Base-by-base conservation (phyloP, 2,329 filamentous ascomycete genomes). In the Zasmidium citrigriseum region DNA sequence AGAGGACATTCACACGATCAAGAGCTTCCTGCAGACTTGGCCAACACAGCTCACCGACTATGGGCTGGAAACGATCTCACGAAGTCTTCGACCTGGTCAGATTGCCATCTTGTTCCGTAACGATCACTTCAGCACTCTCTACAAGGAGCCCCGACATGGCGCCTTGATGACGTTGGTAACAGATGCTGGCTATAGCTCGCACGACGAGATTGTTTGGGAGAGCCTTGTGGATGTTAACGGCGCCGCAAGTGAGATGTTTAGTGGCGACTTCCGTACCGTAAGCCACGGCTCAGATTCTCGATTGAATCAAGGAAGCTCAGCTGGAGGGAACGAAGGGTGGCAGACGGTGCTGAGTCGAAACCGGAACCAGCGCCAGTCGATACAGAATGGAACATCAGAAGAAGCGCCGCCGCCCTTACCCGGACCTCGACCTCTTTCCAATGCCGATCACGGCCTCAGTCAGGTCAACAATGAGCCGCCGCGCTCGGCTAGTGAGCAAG, bases 171-270 rank as follows among this genome's bases (percentile, higher is more conserved):
- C 90, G 0, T 78, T 99, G 2, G 92, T 99, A 14, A 98, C 95
- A 0, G 95, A 99, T 71, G 89, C 91, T 23, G 95, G 95, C 0
- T 99, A 96, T 70, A 87, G 89, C 11, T 84, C 82, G 10, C 91
- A 97, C 66, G 89, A 92, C 16, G 93, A 98, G 72, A 87, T 99
- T 12, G 91, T 99, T 0, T 99, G 95, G 95, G 95, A 99, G 75
- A 95, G 89, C 10, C 80, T 99, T 1, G 88, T 89, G 0, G 93
- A 98, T 67, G 88, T 96, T 21, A 95, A 88, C 52, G 95, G 95
- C 7, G 88, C 90, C 68, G 84, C 84, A 14, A 87, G 90, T 2
- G 90, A 93, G 70, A 91, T 96, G 68, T 91, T 91, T 66, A 91
- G 92, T 0, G 95, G 95, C 1, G 93, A 98, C 69, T 98, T 98